Evolutionary conservation across 257 asterid genomes (phyloP), one percentile per base, ranked within the genome.

Genomic region (Parsonsia alboflavescens): DNA sequence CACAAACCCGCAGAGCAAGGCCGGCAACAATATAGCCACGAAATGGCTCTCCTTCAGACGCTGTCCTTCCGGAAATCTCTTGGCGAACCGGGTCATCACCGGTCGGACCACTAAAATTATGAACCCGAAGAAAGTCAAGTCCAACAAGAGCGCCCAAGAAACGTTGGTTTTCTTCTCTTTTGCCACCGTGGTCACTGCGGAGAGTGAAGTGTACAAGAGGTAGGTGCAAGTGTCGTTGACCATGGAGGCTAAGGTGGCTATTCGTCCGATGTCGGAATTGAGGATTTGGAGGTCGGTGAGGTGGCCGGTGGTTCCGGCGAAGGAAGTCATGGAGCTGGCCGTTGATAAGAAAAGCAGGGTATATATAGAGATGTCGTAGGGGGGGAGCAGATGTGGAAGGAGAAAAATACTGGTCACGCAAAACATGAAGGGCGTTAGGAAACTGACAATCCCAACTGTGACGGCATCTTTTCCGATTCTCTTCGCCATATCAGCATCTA

Each of bases 221-320:
- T 81, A 90, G 66, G 73, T 81, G 79, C 84, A 85, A 1, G 63
- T 7, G 50, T 88, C 96, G 17, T 84, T 61, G 8, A 84, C 84
- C 33, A 84, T 41, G 10, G 92, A 72, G 0, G 91, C 84, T 7
- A 82, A 67, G 3, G 92, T 84, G 19, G 96, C 93, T 8, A 85
- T 39, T 48, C 93, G 46, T 0, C 96, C 96, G 2, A 90, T 61
- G 39, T 90, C 90, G 0, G 93, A 90, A 80, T 88, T 90, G 48
- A 90, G 87, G 44, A 90, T 82, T 63, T 90, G 82, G 30, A 90
- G 93, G 41, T 90, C 96, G 2, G 76, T 42, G 0, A 90, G 80
- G 10, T 85, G 67, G 77, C 84, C 74, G 9, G 90, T 80, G 69
- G 84, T 84, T 13, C 89, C 96, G 0, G 93, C 88, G 30, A 88